Evolutionary conservation across 176 grass and related monocot species (phyloP), one percentile per base, ranked within the genome.

Genomic region (Chrysopogon serrulatus): DNA sequence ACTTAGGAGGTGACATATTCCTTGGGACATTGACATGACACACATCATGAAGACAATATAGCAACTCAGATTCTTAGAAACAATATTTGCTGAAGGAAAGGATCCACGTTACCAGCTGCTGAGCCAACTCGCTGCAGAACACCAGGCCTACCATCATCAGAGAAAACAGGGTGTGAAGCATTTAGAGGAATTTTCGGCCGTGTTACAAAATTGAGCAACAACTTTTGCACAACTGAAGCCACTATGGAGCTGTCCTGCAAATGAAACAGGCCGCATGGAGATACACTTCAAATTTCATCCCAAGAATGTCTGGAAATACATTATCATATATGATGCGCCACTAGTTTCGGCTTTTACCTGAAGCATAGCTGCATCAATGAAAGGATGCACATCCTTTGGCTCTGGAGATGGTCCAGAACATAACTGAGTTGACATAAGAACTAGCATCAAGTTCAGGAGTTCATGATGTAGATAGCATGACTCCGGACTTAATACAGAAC

Each of bases 391-490:
- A 84, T 99, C 96, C 84, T 96, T 99, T 36, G 89, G 87, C 71
- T 91, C 93, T 87, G 93, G 93, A 65, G 96, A 99, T 82, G 96
- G 89, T 74, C 96, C 96, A 88, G 87, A 92, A 92, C 96, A 96
- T 47, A 99, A 92, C 61, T 99, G 96, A 76, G 96, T 99, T 10
- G 96, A 99, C 96, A 99, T 94, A 62, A 94, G 87, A 71, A 99
- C 96, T 80, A 99, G 87, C 85, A 99, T 85, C 84, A 99, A 89
- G 83, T 99, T 99, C 67, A 99, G 81, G 71, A 99, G 87, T 82
- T 99, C 96, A 41, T 99, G 91, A 83, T 99, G 93, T 34, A 99
- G 91, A 81, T 94, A 92, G 85, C 90, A 90, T 65, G 96, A 92
- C 27, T 89, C 89, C 78, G 54, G 75, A 94, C 96, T 99, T 89